A percentile compares a stretch with the other conserved stretches of the same genome.
phyloP scores from a whole-genome alignment of 441 rosid genomes.

The Populus hybrid region DNA sequence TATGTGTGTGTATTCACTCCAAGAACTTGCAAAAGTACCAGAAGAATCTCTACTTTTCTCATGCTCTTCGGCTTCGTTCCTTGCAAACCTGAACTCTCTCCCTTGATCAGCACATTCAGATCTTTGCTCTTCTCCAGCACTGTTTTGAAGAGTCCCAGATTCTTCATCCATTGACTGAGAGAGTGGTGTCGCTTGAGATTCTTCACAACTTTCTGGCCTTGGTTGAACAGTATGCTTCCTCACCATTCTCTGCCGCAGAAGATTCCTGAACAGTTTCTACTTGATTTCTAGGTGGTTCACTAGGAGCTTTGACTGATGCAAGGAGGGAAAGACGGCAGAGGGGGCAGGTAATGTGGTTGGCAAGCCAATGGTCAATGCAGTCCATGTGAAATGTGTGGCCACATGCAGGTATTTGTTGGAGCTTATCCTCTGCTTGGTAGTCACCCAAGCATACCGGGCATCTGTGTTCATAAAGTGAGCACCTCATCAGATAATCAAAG shows the following conservation, averaged over 20 bases:
- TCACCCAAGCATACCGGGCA: constrained; percentile 87
- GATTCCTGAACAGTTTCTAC: constrained; percentile 20
- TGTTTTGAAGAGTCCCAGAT: constrained; percentile 2
- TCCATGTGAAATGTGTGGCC: constrained; percentile 90
- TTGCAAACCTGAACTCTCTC: constrained; percentile 11
- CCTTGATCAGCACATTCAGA: constrained; percentile 14
- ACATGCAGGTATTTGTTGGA: constrained; percentile 80
- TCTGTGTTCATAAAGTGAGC: constrained; percentile 32
- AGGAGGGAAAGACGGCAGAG: constrained; percentile 78
- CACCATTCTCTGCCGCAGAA: constrained; percentile 13
- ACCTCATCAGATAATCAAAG: constrained; percentile 1
- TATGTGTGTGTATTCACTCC: too few species aligned
- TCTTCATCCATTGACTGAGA: constrained; percentile 26
- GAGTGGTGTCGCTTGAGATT: constrained; percentile 12
- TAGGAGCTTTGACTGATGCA: constrained; percentile 31
- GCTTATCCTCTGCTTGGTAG: constrained; percentile 75
- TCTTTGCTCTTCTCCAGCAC: constrained; percentile 23
- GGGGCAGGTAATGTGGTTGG: constrained; percentile 76
- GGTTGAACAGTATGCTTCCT: constrained; percentile 23
- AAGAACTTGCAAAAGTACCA: constrained; percentile 21
- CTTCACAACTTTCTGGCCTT: constrained; percentile 20
- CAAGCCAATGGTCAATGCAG: constrained; percentile 88
- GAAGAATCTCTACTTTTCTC: constrained; percentile 16
- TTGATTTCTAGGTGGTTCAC: constrained; percentile 27
- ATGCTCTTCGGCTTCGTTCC: constrained; percentile 16